Evolutionary conservation across 495 filamentous ascomycete species (phyloP).

Genomic region (Neurospora sp.): DNA sequence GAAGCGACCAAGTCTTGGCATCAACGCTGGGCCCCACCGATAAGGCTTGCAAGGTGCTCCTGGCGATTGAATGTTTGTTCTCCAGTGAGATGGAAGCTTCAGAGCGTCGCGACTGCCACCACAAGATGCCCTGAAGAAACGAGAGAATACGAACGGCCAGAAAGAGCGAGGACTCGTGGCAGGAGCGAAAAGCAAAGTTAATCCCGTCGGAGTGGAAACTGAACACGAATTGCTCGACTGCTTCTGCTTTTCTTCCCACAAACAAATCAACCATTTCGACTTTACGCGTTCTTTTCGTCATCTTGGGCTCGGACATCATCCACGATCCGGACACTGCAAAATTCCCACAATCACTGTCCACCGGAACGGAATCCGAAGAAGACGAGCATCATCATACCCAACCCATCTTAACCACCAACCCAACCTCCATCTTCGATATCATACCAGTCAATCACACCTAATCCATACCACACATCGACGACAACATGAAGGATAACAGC

Average conservation of each 20-base stretch:
- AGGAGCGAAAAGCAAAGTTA: background rate
- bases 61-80: background rate
- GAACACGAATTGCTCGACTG: background rate
- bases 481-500: conserved; percentile 13
- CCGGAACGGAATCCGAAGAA: background rate
- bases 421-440: background rate
- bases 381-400: background rate
- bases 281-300: background rate
- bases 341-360: background rate
- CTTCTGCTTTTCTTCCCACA: background rate
- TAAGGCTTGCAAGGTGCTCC: background rate
- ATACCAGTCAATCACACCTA: background rate
- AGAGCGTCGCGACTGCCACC: background rate
- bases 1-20: background rate
- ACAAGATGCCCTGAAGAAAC: background rate
- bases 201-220: too few species aligned
- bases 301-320: background rate
- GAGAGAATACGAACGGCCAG: background rate
- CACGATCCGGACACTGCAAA: background rate
- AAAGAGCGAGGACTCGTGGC: background rate
- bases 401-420: background rate
- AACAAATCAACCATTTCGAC: background rate
- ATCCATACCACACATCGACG: background rate
- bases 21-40: background rate
- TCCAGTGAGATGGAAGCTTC: background rate